Conservation (phyloP, 306 rosid genomes). For the Quercus ilex region DNA sequence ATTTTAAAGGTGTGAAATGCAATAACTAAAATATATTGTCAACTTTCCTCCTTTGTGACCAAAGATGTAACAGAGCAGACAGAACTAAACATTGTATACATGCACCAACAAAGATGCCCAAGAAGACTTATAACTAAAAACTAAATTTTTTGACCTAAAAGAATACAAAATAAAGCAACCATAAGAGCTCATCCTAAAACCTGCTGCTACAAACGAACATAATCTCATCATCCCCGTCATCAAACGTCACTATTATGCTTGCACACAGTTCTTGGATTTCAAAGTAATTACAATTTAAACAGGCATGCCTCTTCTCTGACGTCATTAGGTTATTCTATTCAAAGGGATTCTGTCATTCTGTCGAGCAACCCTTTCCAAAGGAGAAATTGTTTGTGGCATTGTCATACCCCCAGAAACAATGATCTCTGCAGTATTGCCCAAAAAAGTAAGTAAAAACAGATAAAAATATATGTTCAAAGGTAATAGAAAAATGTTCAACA, state of each 20-base stretch:
- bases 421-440: slow-evolving; percentile 54
- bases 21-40: background rate
- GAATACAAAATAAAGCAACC: background rate
- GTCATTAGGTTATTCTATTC: slow-evolving; percentile 51
- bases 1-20: background rate
- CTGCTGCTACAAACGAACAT: background rate
- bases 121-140: background rate
- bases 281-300: background rate
- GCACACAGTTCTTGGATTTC: background rate
- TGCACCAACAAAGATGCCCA: background rate
- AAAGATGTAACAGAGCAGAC: background rate
- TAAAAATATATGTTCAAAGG: background rate
- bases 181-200: background rate
- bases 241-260: background rate
- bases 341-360: slow-evolving; percentile 57
- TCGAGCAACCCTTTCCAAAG: slow-evolving; percentile 48
- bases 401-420: slow-evolving; percentile 95
- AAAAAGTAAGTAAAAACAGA: background rate
- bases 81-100: background rate
- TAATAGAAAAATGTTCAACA: background rate
- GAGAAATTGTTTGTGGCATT: slow-evolving; percentile 79
- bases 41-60: background rate
- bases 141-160: background rate
- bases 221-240: background rate
- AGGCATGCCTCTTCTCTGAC: background rate